Base-by-base conservation (phyloP, 2,329 filamentous ascomycete genomes). In the Aspergillus tubingensis region DNA sequence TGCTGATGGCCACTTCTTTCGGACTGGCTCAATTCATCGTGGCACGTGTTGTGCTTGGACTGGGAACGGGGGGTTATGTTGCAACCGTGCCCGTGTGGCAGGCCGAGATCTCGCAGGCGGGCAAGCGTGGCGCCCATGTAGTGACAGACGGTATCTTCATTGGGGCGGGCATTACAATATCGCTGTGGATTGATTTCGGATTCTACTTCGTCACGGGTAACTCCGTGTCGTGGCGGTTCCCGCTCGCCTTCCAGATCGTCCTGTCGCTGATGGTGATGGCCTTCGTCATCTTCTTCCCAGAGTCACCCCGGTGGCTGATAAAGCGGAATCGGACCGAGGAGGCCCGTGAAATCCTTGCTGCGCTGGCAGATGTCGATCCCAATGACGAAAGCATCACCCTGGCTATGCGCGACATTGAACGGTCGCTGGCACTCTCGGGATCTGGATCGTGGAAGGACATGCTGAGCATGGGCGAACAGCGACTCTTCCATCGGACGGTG, bases 141-240 rank as follows among this genome's bases (percentile, higher is more conserved):
- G 82, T 82, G 19, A 80, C 83, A 2, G 80, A 82, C 47, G 79
- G 80, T 10, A 76, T 80, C 59, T 81, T 82, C 67, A 80, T 82
- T 58, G 74, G 74, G 39, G 67, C 76, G 1, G 81, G 80, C 23
- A 80, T 81, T 56, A 72, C 78, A 0, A 69, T 81, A 19, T 76
- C 81, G 52, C 74, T 80, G 4, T 83, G 80, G 80, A 78, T 83
- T 59, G 79, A 82, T 59, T 76, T 82, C 25, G 81, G 79, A 13
- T 76, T 76, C 61, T 77, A 72, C 55, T 74, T 76, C 38, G 72
- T 76, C 55, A 72, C 68, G 32, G 68, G 62, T 1, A 75, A 68
- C 55, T 74, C 74, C 1, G 73, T 78, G n/a, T 73, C 77, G 19
- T 81, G 79, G 79, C 72, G 79, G 27, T 75, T 80, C 58, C 77